A percentile compares a stretch with the other conserved stretches of the same genome.
Conservation (phyloP, 495 filamentous ascomycete genomes). For the Mytilinidion resinicola region DNA sequence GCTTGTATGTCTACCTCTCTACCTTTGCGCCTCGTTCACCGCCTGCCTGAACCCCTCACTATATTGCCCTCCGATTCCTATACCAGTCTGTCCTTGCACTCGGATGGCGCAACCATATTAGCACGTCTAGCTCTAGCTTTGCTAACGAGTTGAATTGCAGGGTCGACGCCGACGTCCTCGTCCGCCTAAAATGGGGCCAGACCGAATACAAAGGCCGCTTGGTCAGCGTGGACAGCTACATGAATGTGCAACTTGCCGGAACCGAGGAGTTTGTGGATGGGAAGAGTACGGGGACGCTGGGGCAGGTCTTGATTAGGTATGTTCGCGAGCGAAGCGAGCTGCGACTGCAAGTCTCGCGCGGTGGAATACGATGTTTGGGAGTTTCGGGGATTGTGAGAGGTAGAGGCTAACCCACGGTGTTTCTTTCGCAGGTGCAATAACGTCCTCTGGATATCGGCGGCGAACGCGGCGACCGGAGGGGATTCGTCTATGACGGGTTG, state of each 20-base stretch:
- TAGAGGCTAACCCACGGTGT: constrained; percentile 1
- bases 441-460: constrained; percentile 77
- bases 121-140: background rate
- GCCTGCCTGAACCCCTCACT: background rate
- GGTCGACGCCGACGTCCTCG: constrained; percentile 81
- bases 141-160: constrained; percentile 36
- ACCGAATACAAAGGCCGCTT: constrained; percentile 92
- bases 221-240: constrained; percentile 92
- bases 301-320: constrained; percentile 87
- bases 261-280: constrained; percentile 90
- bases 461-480: constrained; percentile 49
- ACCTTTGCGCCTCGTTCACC: constrained; percentile 1
- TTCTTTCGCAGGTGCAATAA: constrained; percentile 70
- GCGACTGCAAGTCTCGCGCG: too few species aligned
- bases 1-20: constrained; percentile 54
- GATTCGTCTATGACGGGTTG: constrained; percentile 61
- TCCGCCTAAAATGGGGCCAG: constrained; percentile 95
- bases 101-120: too few species aligned
- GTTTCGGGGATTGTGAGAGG: background rate
- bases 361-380: too few species aligned
- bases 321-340: constrained; percentile 11
- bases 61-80: too few species aligned
- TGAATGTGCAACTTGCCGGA: constrained; percentile 89
- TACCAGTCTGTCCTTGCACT: too few species aligned
- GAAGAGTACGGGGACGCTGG: constrained; percentile 74